A percentile compares a stretch with the other conserved stretches of the same genome.
phyloP scores from a whole-genome alignment of 2,329 filamentous ascomycete species.

The Alternaria hordeiaustralica region DNA sequence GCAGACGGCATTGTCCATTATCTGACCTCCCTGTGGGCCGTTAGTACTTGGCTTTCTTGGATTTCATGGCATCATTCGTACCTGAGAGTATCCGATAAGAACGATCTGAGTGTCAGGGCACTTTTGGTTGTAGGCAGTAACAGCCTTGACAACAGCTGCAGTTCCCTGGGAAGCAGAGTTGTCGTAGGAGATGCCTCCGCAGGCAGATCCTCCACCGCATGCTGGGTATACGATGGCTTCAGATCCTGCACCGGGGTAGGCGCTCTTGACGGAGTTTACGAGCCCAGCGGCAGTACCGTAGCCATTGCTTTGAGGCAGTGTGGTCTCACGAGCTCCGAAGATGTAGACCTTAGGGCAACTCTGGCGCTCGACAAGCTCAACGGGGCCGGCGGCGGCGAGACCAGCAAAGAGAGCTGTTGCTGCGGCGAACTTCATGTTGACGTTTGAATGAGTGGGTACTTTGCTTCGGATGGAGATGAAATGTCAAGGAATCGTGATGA shows the following conservation, averaged over 20 bases:
- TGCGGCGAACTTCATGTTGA: constrained; percentile 41
- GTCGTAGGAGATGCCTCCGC: constrained; percentile 66
- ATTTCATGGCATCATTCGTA: constrained; percentile 28
- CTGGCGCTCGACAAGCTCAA: constrained; percentile 45
- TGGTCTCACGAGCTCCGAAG: constrained; percentile 55
- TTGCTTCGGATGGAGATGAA: constrained; percentile 9
- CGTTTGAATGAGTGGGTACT: not conserved
- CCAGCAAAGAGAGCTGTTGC: constrained; percentile 38
- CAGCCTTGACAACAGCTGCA: constrained; percentile 63
- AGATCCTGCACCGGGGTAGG: constrained; percentile 49
- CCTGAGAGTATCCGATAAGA: constrained; percentile 69
- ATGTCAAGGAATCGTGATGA: constrained; percentile 18
- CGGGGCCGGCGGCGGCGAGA: constrained; percentile 44
- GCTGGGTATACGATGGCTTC: constrained; percentile 60
- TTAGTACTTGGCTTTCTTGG: constrained; percentile 8
- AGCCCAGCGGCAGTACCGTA: constrained; percentile 51
- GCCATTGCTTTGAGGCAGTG: constrained; percentile 45
- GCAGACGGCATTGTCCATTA: constrained; percentile 68
- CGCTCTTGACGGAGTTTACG: constrained; percentile 50
- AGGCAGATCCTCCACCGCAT: constrained; percentile 65
- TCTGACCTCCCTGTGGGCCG: constrained; percentile 62
- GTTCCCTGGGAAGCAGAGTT: constrained; percentile 66
- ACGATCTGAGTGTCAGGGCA: constrained; percentile 66
- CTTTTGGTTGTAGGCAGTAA: constrained; percentile 63
- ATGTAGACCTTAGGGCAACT: constrained; percentile 53